Evolutionary conservation across 2,329 filamentous ascomycete species (phyloP).

Genomic region (Diaporthe citriasiana): DNA sequence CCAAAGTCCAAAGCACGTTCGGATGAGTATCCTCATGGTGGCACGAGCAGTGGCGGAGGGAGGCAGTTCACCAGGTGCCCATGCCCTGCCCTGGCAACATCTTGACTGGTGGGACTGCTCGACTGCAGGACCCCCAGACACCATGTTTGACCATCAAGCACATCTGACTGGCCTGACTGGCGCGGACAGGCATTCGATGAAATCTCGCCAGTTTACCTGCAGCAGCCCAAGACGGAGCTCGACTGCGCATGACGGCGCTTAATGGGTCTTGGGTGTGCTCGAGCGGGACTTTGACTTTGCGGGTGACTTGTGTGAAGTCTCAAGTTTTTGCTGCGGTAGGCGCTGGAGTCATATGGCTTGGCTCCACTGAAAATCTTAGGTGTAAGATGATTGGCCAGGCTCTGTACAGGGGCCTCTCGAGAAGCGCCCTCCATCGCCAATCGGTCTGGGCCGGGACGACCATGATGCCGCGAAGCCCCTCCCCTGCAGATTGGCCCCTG

Average conservation of each 20-base stretch:
- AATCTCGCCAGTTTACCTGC: constrained; percentile 40
- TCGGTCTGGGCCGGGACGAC: constrained; percentile 30
- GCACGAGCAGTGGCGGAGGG: background rate
- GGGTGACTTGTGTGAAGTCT: background rate
- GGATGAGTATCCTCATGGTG: background rate
- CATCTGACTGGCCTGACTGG: constrained; percentile 41
- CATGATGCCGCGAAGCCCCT: constrained; percentile 35
- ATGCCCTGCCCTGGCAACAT: background rate
- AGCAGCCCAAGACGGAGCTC: constrained; percentile 23
- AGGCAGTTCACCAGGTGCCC: background rate
- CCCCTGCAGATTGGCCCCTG: constrained; percentile 40
- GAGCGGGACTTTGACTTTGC: background rate
- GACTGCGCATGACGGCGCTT: constrained; percentile 39
- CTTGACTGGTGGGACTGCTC: constrained; percentile 17
- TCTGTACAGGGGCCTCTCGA: constrained; percentile 2
- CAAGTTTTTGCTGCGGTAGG: constrained; percentile 23
- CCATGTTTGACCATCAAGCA: constrained; percentile 36
- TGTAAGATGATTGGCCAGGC: constrained; percentile 40
- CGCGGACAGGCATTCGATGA: constrained; percentile 38
- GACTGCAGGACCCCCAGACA: constrained; percentile 3
- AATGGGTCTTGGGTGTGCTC: constrained; percentile 10
- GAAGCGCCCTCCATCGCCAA: constrained; percentile 40
- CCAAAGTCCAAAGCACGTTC: background rate
- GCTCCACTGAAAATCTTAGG: background rate
- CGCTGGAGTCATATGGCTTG: constrained; percentile 4